These are phyloP conservation scores for Xerocomellus dryophilus DNA, from an alignment of 768 basidiomycete genomes.

Conservation along the genomic window DNA sequence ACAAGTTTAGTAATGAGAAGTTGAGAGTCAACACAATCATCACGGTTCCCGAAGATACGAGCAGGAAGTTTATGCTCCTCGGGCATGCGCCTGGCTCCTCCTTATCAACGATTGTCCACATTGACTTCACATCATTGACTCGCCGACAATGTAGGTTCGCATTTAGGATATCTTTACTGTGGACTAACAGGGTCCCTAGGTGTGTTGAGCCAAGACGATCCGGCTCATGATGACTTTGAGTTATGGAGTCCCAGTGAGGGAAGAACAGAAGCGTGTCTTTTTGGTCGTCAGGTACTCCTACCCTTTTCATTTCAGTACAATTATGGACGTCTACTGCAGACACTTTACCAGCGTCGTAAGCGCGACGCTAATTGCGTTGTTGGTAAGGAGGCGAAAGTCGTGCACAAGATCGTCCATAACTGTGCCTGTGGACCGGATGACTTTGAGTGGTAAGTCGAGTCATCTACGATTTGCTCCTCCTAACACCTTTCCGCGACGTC, in stretches of 20 bases:
- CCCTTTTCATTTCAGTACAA: background rate
- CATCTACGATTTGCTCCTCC: background rate
- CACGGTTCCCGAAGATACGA: constrained; percentile 88
- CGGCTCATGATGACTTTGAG: constrained; percentile 90
- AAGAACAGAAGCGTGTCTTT: constrained; percentile 84
- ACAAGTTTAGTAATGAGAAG: constrained; percentile 70
- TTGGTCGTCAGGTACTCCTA: constrained; percentile 74
- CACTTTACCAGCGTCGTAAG: constrained; percentile 84
- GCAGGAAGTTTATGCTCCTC: constrained; percentile 84
- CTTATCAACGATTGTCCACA: constrained; percentile 60
- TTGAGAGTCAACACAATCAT: constrained; percentile 75
- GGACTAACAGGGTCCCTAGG: constrained; percentile 44
- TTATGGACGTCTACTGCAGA: constrained; percentile 42
- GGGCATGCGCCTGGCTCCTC: constrained; percentile 52
- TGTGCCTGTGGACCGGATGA: constrained; percentile 74
- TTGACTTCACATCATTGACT: constrained; percentile 86
- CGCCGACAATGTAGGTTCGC: constrained; percentile 62
- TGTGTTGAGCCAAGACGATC: constrained; percentile 61
- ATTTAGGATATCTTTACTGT: background rate
- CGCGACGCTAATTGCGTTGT: constrained; percentile 81
- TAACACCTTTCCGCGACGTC: background rate
- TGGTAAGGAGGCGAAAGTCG: constrained; percentile 59
- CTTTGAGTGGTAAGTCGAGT: constrained; percentile 85
- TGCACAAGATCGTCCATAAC: constrained; percentile 54
- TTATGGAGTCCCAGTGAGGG: constrained; percentile 94